Base-by-base conservation (phyloP, 2,329 filamentous ascomycete genomes). In the Thelonectria blattea region DNA sequence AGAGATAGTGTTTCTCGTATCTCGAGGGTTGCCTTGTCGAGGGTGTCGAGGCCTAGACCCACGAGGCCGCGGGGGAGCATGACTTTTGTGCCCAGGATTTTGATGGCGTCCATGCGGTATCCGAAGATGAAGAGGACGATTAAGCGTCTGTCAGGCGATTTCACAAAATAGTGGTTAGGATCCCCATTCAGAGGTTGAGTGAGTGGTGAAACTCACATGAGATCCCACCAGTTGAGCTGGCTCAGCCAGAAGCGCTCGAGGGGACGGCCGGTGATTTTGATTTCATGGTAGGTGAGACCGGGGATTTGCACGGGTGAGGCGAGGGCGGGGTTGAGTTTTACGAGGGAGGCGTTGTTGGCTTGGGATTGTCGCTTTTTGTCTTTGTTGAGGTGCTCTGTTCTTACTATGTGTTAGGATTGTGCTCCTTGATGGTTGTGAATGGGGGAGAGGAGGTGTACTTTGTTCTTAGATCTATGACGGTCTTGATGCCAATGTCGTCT, bases 401-500 rank as follows among this genome's bases (percentile, higher is more conserved):
- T 91, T 4, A 46, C 4, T 9, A 30, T 7, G 27, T 27, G 27
- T 68, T 15, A 67, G 58, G 12, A 51, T 45, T 42, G 48, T 52
- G 22, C 39, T 32, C 34, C 3, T 17, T 9, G 2, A 2, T 30
- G 39, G 34, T 15, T n/a, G 27, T 32, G n/a, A 37, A 42, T 17
- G 45, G 6, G n/a, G n/a, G n/a, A n/a, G n/a, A n/a, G n/a, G 9
- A n/a, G 18, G 2, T 55, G 15, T 81, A 91, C 87, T 89, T 87
- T 63, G 92, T 91, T 57, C 93, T 85, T 11, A 96, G 79, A 77
- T 96, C 93, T 61, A 96, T 84, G 42, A 96, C 85, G 2, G 88
- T 91, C 65, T 82, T 85, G 64, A 96, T 85, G 20, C 84, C 81
- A 66, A 89, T 83, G 32, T 86, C 81, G 8, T 87, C 76, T 10